phyloP scores from a whole-genome alignment of 345 rosid genomes.

The Balakata baccata region DNA sequence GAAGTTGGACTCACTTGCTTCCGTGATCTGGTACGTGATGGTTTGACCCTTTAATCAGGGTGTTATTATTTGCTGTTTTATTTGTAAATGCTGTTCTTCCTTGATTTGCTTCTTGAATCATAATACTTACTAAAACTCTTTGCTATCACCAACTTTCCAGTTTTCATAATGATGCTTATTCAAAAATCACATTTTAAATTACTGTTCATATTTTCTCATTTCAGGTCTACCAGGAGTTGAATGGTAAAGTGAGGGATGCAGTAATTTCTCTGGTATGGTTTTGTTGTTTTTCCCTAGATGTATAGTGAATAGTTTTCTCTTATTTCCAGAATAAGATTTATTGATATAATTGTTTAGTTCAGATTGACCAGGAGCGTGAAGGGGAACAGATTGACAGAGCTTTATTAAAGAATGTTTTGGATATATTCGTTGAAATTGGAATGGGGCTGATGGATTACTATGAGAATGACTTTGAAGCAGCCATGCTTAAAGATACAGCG shows the following conservation, averaged over 20 bases:
- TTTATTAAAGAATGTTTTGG: constrained; percentile 42
- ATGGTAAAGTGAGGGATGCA: constrained; percentile 34
- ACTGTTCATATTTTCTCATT: neutral
- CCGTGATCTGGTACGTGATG: constrained; percentile 30
- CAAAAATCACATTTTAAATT: neutral
- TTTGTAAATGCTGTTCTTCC: neutral
- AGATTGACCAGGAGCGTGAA: constrained; percentile 48
- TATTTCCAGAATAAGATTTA: neutral
- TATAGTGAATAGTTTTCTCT: neutral
- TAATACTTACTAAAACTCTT: neutral
- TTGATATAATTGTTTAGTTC: neutral
- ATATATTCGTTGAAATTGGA: constrained; percentile 37
- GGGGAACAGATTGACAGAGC: constrained; percentile 45
- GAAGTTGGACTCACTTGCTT: constrained; percentile 45
- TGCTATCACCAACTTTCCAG: neutral
- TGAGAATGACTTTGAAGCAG: constrained; percentile 38
- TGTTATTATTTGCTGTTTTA: neutral
- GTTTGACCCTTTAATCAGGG: neutral
- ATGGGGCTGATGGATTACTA: constrained; percentile 29
- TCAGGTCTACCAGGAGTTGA: constrained; percentile 36
- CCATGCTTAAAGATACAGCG: constrained; percentile 35
- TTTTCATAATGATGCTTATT: neutral
- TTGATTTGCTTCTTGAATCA: neutral
- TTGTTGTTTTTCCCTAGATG: neutral
- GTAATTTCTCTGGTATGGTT: constrained; percentile 34